Evolutionary conservation across 306 rosid species (phyloP).

Genomic region (Alnus rubra): DNA sequence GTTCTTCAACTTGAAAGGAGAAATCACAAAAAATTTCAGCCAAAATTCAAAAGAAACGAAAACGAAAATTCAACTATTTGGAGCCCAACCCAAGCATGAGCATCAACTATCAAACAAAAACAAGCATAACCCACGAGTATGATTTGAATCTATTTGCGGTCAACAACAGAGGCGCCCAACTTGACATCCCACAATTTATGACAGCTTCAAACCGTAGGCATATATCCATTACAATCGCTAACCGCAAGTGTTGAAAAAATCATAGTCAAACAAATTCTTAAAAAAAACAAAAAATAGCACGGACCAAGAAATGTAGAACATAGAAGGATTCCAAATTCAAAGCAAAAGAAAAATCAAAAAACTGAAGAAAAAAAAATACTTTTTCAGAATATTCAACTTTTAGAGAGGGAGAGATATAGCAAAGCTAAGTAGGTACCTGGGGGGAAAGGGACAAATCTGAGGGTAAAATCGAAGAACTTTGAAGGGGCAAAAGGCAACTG

Average conservation of each 20-base stretch:
- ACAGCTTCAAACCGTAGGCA: conserved; percentile 8
- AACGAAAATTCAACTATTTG: conserved; percentile 34
- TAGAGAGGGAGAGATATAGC: conserved; percentile 44
- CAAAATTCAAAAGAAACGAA: conserved; percentile 28
- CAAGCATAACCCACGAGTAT: conserved; percentile 19
- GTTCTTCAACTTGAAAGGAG: conserved; percentile 39
- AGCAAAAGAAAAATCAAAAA: background rate
- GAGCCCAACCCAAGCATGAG: conserved; percentile 28
- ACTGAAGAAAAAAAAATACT: background rate
- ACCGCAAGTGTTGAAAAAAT: conserved; percentile 47
- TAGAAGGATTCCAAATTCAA: conserved; percentile 38
- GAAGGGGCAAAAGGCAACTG: background rate
- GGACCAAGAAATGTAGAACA: conserved; percentile 26
- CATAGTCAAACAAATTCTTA: conserved; percentile 54
- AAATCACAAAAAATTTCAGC: conserved; percentile 26
- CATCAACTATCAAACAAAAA: conserved; percentile 19
- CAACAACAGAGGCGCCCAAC: conserved; percentile 39
- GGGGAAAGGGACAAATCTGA: conserved; percentile 49
- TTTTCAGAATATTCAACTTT: conserved; percentile 32
- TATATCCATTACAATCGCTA: conserved; percentile 12
- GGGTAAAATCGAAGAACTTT: conserved; percentile 37
- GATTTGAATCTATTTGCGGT: conserved; percentile 29
- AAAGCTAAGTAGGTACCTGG: conserved; percentile 43
- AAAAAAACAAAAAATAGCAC: background rate
- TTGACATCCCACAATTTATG: conserved; percentile 20